These are phyloP conservation scores for Nicotiana attenuata DNA, from an alignment of 257 asterid genomes.

Conservation along the genomic window DNA sequence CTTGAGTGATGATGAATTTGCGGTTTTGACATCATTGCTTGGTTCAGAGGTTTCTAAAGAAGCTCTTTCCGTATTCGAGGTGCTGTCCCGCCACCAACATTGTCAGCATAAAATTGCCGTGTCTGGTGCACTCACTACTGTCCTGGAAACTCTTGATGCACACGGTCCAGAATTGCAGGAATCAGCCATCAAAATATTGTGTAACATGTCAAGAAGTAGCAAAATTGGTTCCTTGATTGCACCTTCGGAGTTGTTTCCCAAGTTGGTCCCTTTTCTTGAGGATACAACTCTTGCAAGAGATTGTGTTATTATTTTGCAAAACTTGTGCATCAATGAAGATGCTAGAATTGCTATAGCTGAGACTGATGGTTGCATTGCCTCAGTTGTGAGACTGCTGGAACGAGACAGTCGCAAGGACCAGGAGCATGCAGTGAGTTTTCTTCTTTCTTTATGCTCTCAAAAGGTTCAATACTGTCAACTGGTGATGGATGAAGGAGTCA, in stretches of 20 bases:
- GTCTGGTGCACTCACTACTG: constrained; percentile 43
- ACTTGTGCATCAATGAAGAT: constrained; percentile 32
- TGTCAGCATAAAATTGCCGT: constrained; percentile 33
- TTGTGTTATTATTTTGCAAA: constrained; percentile 49
- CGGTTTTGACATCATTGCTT: constrained; percentile 58
- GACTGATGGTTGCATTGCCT: constrained; percentile 59
- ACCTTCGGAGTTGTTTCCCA: constrained; percentile 44
- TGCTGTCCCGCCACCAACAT: constrained; percentile 33
- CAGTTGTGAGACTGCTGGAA: constrained; percentile 54
- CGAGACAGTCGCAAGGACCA: constrained; percentile 47
- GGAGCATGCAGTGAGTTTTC: constrained; percentile 61
- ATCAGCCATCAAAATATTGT: constrained; percentile 46
- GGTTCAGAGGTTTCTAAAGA: constrained; percentile 53
- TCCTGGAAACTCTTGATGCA: constrained; percentile 50
- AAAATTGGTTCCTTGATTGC: constrained; percentile 25
- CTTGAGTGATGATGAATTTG: constrained; percentile 51
- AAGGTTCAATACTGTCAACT: constrained; percentile 36
- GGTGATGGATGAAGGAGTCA: constrained; percentile 65
- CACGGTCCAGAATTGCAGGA: constrained; percentile 42
- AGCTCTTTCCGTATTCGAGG: constrained; percentile 51
- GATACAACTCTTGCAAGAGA: constrained; percentile 29
- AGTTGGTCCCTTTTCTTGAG: constrained; percentile 45
- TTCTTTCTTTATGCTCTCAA: constrained; percentile 65
- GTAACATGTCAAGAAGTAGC: constrained; percentile 40
- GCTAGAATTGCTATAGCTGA: constrained; percentile 43